Percentiles rank a stretch among this genome's conserved stretches.
Conservation (phyloP, 2,329 filamentous ascomycete genomes). For the Pseudogymnoascus sp. region DNA sequence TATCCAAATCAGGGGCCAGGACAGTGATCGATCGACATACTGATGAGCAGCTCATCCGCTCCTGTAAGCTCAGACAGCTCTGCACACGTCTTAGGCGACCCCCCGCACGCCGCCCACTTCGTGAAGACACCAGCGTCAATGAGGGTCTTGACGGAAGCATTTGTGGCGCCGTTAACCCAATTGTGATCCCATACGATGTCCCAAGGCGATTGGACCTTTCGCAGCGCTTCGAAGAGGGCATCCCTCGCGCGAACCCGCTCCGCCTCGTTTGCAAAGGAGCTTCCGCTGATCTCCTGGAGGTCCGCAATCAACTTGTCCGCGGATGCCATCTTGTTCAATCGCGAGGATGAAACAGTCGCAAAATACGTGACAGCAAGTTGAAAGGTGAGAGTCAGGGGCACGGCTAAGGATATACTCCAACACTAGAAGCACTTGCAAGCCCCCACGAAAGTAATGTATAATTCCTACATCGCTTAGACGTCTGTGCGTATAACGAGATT, state of each 20-base stretch:
- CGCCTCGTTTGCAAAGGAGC: constrained; percentile 30
- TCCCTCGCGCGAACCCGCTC: constrained; percentile 32
- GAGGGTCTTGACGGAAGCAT: constrained; percentile 33
- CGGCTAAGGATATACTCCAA: constrained; percentile 14
- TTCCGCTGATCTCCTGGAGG: constrained; percentile 26
- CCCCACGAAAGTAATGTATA: background rate
- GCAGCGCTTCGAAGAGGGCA: constrained; percentile 29
- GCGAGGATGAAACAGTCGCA: background rate
- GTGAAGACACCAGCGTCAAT: constrained; percentile 35
- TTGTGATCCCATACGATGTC: constrained; percentile 36
- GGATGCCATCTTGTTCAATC: constrained; percentile 11
- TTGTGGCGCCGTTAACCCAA: constrained; percentile 32
- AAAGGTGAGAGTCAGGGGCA: constrained; percentile 14
- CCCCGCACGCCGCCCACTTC: constrained; percentile 32
- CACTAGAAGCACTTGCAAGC: background rate
- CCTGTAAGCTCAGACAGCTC: constrained; percentile 32
- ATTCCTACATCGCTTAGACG: background rate
- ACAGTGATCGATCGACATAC: constrained; percentile 21
- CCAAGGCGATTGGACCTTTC: constrained; percentile 35
- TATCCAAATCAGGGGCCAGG: background rate
- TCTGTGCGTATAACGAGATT: background rate
- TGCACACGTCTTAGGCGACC: constrained; percentile 27
- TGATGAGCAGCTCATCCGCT: constrained; percentile 31
- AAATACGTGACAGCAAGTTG: background rate
- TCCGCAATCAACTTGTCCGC: constrained; percentile 7